Base-by-base conservation (phyloP, 208 protist genomes). In the Crithidia bombi region DNA sequence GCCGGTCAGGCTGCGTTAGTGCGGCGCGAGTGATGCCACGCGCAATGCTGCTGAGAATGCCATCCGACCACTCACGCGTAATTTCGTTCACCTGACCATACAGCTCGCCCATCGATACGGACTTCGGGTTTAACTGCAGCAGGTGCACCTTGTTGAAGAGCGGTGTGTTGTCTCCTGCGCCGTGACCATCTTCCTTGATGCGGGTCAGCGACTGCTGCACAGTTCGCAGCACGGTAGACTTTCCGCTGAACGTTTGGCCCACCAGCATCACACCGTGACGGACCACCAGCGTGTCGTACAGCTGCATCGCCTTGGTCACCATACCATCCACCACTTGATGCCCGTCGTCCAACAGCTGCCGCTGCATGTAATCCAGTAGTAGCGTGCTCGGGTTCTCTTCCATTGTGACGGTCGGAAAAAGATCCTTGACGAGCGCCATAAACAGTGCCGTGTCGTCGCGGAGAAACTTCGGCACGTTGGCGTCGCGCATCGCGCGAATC, bases 11-110 rank as follows among this genome's bases (percentile, higher is more conserved):
- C 38, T 67, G 82, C 17, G 79, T 84, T 46, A 90, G 83, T 21
- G 86, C 89, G 21, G 89, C 79, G 36, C 83, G 80, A 51, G 92
- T 93, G 55, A 96, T 87, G 35, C 79, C 82, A 55, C 97, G 89
- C 47, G 98, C 93, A 66, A 97, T 93, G 69, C 95, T 88, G 63
- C 93, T 96, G n/a, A 99, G 87, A 73, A 99, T 93, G 63, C 98
- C 98, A 67, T 99, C 96, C 17, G 92, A 94, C 97, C 97, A 99
- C 85, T 99, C 98, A 32, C 97, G 90, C 32, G 97, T 98, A n/a
- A 98, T 91, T 14, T 92, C 90, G 81, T 99, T 98, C 33, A 99
- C 97, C 59, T 92, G 80, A 21, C 98, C 98, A 73, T 99, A 99
- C 35, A 99, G 86, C 77, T 99, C 95, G 35, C 93, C 97, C 86